Conservation (phyloP, 2,329 filamentous ascomycete genomes). For the Metarhizium guizhouense region DNA sequence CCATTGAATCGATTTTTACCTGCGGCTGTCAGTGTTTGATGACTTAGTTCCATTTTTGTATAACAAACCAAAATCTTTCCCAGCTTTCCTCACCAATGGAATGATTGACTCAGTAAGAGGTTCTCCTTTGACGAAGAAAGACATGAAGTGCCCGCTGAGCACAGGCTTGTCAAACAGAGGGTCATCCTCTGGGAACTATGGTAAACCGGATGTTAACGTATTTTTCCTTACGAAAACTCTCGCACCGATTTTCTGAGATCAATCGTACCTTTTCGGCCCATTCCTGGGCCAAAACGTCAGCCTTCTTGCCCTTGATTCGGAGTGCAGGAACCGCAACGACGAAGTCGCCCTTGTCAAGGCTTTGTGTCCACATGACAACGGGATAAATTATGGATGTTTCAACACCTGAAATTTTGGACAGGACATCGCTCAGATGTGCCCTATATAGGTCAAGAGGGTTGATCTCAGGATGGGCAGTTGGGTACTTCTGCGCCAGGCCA, state of each 20-base stretch:
- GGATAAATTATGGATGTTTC: conserved; percentile 64
- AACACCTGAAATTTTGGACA: conserved; percentile 61
- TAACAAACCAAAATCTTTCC: conserved; percentile 35
- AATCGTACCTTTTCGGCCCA: conserved; percentile 48
- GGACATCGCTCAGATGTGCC: conserved; percentile 61
- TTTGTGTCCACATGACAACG: conserved; percentile 68
- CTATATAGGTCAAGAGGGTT: conserved; percentile 78
- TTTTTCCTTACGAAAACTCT: not conserved
- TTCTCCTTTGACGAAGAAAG: conserved; percentile 71
- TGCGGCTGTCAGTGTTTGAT: conserved; percentile 15
- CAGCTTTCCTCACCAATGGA: conserved; percentile 57
- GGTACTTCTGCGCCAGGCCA: conserved; percentile 24
- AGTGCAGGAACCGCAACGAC: conserved; percentile 72
- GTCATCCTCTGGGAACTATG: conserved; percentile 63
- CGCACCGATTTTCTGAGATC: not conserved
- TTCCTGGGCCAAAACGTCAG: conserved; percentile 50
- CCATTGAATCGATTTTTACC: conserved; percentile 56
- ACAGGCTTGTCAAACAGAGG: conserved; percentile 63
- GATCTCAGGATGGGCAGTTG: conserved; percentile 53
- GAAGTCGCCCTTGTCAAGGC: conserved; percentile 75
- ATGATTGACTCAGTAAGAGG: conserved; percentile 58
- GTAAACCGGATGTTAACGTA: not conserved
- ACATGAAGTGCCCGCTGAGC: conserved; percentile 59
- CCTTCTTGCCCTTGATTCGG: conserved; percentile 63
- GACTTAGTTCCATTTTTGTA: not conserved